Evolutionary conservation across 441 rosid species (phyloP).

Genomic region (Mallotus japonicus): DNA sequence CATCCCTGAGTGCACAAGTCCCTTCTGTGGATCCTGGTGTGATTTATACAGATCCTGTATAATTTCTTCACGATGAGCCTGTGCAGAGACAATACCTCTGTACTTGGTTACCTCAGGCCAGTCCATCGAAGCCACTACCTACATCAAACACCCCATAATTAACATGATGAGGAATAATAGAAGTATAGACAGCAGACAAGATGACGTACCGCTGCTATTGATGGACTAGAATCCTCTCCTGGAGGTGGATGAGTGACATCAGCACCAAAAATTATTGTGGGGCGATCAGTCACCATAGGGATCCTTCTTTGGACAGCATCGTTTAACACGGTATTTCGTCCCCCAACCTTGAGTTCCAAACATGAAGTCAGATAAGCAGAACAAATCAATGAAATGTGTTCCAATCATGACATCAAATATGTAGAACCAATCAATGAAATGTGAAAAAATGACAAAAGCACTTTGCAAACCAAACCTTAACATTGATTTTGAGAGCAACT

Average conservation of each 20-base stretch:
- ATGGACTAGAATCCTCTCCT: constrained; percentile 65
- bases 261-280: constrained; percentile 76
- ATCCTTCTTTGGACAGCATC: constrained; percentile 50
- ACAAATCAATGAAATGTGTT: background rate
- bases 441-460: background rate
- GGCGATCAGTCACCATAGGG: constrained; percentile 43
- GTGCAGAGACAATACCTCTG: constrained; percentile 62
- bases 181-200: background rate
- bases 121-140: constrained; percentile 86
- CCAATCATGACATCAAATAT: background rate
- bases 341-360: constrained; percentile 45
- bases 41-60: constrained; percentile 52
- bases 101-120: constrained; percentile 79
- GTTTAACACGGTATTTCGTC: constrained; percentile 53
- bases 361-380: no score
- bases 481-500: constrained; percentile 64
- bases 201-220: constrained; percentile 69
- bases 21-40: constrained; percentile 32
- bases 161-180: background rate
- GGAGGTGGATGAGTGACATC: constrained; percentile 77
- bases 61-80: constrained; percentile 55
- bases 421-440: background rate
- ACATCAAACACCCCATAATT: background rate
- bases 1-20: constrained; percentile 46
- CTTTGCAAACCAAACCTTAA: constrained; percentile 41